Evolutionary conservation across 2,329 filamentous ascomycete genomes (phyloP).

Genomic region (Ceratocystis ficicola): DNA sequence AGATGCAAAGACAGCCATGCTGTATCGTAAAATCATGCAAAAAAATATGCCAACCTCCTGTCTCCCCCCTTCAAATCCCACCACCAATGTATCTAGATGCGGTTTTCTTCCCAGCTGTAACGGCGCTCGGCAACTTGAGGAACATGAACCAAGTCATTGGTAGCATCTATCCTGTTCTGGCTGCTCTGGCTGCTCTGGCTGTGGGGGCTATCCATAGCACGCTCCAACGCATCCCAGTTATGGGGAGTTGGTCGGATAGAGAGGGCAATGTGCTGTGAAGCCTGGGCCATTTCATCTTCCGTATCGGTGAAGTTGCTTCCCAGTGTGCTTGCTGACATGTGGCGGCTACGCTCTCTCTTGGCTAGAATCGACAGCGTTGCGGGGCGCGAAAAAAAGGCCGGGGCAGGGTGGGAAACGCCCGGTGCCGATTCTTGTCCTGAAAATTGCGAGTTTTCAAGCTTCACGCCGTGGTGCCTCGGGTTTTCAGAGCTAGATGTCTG

Average conservation of each 20-base stretch:
- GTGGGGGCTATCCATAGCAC: slow-evolving; percentile 10
- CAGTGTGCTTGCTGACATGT: slow-evolving; percentile 32
- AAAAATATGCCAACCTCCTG: not conserved
- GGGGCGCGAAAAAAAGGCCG: slow-evolving; percentile 3
- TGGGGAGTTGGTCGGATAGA: slow-evolving; percentile 25
- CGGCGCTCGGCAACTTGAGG: slow-evolving; percentile 39
- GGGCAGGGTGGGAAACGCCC: not conserved
- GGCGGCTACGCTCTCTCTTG: slow-evolving; percentile 7
- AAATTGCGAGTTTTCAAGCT: not conserved
- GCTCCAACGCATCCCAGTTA: not conserved
- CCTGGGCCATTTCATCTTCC: slow-evolving; percentile 28
- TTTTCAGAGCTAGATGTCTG: not conserved
- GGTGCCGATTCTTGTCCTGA: not conserved
- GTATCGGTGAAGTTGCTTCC: slow-evolving; percentile 41
- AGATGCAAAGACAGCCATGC: slow-evolving; percentile 1
- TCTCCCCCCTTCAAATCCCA: not conserved
- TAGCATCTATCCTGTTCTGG: slow-evolving; percentile 35
- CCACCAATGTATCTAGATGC: not conserved
- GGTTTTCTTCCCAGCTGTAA: slow-evolving; percentile 40
- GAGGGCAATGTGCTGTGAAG: not conserved
- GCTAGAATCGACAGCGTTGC: not conserved
- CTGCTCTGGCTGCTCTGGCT: slow-evolving; percentile 32
- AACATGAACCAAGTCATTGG: slow-evolving; percentile 39
- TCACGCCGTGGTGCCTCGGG: not conserved
- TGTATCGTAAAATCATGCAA: slow-evolving; percentile 18